Conservation (phyloP, 164 flowering plant species). For the Magnolia officinalis region DNA sequence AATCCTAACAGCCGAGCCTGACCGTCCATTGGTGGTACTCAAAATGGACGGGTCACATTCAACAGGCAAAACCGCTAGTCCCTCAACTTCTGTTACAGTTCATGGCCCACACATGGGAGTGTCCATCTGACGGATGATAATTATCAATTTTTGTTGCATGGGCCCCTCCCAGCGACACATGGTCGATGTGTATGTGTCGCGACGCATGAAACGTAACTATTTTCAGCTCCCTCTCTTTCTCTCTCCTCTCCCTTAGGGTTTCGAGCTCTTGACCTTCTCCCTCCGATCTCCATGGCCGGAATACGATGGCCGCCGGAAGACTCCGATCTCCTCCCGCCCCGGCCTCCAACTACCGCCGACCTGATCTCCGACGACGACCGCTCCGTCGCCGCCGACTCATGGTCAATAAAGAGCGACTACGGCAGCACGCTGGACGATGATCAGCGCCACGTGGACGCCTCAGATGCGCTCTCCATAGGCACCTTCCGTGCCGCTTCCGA, state of each 20-base stretch:
- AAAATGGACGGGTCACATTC: too few species aligned
- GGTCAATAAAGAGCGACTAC: constrained; percentile 99
- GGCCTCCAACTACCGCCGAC: constrained; percentile 42
- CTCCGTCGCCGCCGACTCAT: constrained; percentile 94
- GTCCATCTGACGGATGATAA: too few species aligned
- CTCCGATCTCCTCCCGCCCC: constrained; percentile 48
- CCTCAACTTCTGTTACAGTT: too few species aligned
- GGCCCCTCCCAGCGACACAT: not conserved
- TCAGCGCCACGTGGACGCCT: constrained; percentile 91
- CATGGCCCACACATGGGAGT: too few species aligned
- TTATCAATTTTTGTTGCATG: not conserved
- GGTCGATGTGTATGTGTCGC: not conserved
- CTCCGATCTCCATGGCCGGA: constrained; percentile 58
- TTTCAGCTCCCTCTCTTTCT: not conserved
- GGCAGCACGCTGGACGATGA: constrained; percentile 98
- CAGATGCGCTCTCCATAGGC: constrained; percentile 74
- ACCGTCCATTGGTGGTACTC: too few species aligned
- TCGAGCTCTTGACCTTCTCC: not conserved
- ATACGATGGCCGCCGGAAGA: constrained; percentile 75
- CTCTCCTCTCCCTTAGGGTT: not conserved
- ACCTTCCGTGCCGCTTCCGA: constrained; percentile 72
- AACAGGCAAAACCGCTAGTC: too few species aligned
- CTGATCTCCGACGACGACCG: constrained; percentile 94
- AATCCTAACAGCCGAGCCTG: too few species aligned
- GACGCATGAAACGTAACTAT: not conserved